phyloP scores from a whole-genome alignment of 2,329 filamentous ascomycete genomes.

The Ophiostoma quercus region DNA sequence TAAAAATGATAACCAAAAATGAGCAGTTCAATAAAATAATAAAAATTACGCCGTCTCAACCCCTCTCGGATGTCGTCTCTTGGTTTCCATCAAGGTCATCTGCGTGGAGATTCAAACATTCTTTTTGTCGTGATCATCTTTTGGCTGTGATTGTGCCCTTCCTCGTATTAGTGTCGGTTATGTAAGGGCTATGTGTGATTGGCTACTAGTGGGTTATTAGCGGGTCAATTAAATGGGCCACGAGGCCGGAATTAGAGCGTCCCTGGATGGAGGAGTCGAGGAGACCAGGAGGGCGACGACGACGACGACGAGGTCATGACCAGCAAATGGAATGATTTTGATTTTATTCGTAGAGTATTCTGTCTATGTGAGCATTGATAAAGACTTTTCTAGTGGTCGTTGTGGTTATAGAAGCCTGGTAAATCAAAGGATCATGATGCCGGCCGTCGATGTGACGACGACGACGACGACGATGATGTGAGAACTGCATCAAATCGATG shows the following conservation, averaged over 20 bases:
- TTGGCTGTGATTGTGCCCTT: background rate
- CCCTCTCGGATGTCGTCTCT: background rate
- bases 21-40: background rate
- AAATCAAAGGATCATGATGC: background rate
- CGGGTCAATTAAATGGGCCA: background rate
- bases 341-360: background rate
- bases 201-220: background rate
- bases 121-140: background rate
- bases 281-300: background rate
- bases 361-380: background rate
- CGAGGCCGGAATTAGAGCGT: slow-evolving; percentile 1
- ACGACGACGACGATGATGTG: background rate
- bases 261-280: background rate
- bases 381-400: background rate
- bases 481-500: background rate
- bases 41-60: background rate
- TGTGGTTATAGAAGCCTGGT: no score
- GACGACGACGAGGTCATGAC: background rate
- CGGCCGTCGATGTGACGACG: background rate
- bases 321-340: background rate
- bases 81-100: background rate
- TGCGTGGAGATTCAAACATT: background rate
- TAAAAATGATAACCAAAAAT: no score
- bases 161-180: slow-evolving; percentile 7
- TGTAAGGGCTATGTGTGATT: background rate